Conservation (phyloP, 176 grass and related monocot species). For the Miscanthus lutarioriparius region DNA sequence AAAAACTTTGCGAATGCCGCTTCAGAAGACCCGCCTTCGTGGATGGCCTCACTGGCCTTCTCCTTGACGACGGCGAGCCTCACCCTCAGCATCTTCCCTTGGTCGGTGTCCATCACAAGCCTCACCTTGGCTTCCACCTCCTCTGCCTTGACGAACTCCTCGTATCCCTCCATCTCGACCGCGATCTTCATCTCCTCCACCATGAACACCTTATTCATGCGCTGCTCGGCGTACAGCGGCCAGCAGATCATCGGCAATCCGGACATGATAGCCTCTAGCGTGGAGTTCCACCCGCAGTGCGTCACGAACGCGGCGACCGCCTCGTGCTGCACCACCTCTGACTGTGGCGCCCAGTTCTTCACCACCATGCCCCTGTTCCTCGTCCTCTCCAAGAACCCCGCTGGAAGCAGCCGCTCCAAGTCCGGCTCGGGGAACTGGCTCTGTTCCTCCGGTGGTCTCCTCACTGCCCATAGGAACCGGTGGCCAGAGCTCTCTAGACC, state of each 20-base stretch:
- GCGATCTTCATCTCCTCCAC: background rate
- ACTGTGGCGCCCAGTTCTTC: background rate
- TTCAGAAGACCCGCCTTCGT: background rate
- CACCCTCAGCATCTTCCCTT: background rate
- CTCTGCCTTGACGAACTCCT: background rate
- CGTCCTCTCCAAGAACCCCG: background rate
- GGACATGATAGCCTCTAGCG: slow-evolving; percentile 23
- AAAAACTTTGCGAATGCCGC: background rate
- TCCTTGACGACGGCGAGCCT: background rate
- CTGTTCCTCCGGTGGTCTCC: background rate
- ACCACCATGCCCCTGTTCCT: background rate
- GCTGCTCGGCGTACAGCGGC: background rate
- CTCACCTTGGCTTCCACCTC: background rate
- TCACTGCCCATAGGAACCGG: background rate
- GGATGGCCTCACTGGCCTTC: background rate
- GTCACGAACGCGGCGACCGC: slow-evolving; percentile 21
- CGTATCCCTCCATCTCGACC: background rate
- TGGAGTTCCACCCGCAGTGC: slow-evolving; percentile 67
- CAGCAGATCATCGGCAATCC: background rate
- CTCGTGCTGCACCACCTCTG: background rate
- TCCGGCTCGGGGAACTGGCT: background rate
- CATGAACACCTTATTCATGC: background rate
- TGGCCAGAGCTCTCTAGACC: background rate
- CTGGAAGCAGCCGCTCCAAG: background rate
- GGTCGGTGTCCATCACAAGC: background rate